Percentiles rank a stretch among this genome's conserved stretches.
Conservation (phyloP, 2,329 filamentous ascomycete genomes). For the Cercospora sp. region DNA sequence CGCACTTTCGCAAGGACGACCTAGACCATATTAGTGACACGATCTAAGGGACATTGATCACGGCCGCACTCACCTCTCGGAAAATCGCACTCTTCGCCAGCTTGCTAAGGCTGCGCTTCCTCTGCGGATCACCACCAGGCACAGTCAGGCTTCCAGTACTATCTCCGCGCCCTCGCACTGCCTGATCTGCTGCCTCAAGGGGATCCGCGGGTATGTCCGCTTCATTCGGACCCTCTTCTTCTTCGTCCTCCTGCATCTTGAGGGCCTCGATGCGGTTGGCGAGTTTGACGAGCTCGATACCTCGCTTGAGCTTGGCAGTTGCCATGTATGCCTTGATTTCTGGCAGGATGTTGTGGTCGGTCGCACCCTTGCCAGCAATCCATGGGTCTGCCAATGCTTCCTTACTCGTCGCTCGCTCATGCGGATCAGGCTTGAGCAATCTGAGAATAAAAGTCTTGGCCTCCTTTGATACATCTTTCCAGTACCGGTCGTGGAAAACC, state of each 20-base stretch:
- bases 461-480: conserved; percentile 94
- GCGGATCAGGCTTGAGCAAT: conserved; percentile 76
- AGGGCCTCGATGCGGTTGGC: conserved; percentile 92
- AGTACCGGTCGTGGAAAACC: conserved; percentile 96
- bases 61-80: conserved; percentile 65
- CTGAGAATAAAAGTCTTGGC: conserved; percentile 90
- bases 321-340: conserved; percentile 95
- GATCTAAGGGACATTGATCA: not conserved
- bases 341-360: conserved; percentile 93
- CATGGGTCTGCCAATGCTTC: conserved; percentile 52
- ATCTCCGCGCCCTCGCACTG: conserved; percentile 22
- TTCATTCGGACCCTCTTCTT: conserved; percentile 63
- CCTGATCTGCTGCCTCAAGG: conserved; percentile 55
- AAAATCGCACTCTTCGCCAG: conserved; percentile 74
- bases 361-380: conserved; percentile 88
- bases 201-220: conserved; percentile 64
- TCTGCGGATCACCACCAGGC: conserved; percentile 32
- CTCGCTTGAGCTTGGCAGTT: conserved; percentile 84
- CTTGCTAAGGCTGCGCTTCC: conserved; percentile 57
- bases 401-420: conserved; percentile 69
- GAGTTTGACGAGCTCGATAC: conserved; percentile 94
- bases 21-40: conserved; percentile 25
- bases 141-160: conserved; percentile 24
- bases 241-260: conserved; percentile 89
- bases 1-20: conserved; percentile 83